Base-by-base conservation (phyloP, 257 asterid genomes). In the Solanum ossicruentum region DNA sequence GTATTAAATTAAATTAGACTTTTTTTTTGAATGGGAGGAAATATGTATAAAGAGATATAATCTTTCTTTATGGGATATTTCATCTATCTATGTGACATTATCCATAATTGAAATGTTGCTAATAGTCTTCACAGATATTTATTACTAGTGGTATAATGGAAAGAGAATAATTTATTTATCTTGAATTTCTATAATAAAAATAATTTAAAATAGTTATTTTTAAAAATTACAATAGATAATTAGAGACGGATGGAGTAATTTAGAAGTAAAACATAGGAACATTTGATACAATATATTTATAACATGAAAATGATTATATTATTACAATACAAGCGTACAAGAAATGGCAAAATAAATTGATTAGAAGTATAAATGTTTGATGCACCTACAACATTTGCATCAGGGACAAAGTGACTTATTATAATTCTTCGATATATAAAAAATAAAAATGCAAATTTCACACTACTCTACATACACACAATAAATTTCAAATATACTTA, bases 301-400 rank as follows among this genome's bases (percentile, higher is more conserved):
- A 78, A 39, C 60, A 84, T 17, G 2, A 70, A 80, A 47, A n/a
- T 41, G 83, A 83, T 83, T 72, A 65, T 43, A 83, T 84, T 43
- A 84, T 84, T 89, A 92, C 93, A 88, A 84, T 88, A 92, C 93
- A 88, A 83, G 26, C 21, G 45, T 60, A 56, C 75, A 49, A 28
- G 8, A 45, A 23, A 52, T n/a, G 20, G 61, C 26, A 85, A 55
- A 77, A 10, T 3, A 36, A 20, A 20, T 9, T n/a, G n/a, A 21
- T 21, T 23, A 63, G 71, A 63, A 67, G 75, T 67, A 67, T 67
- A 17, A 16, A 60, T 66, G n/a, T 12, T 32, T 21, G 9, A 52
- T 2, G 56, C 52, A 63, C 16, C 18, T 18, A 78, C 49, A 61
- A 85, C 77, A 39, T 58, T 56, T 56, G 84, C 84, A 81, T 58